Evolutionary conservation across 345 rosid genomes (phyloP).

Genomic region (Moringa oleifera): DNA sequence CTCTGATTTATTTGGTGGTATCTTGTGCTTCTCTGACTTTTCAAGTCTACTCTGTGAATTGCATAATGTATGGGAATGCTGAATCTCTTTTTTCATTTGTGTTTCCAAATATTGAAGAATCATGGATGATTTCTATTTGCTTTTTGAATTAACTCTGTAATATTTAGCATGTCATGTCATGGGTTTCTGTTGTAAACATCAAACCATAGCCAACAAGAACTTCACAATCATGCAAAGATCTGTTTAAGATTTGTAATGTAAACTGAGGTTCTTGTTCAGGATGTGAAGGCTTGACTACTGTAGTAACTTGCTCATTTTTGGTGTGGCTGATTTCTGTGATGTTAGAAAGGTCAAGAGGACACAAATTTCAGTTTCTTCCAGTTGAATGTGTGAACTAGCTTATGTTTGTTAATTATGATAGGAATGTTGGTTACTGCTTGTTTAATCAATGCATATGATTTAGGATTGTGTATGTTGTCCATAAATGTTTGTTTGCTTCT

Average conservation of each 20-base stretch:
- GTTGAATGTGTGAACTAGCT: background rate
- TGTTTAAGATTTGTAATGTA: background rate
- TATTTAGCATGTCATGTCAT: too few relatives aligned
- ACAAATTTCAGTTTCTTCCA: background rate
- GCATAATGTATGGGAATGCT: background rate
- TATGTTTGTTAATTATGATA: background rate
- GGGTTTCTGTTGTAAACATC: too few relatives aligned
- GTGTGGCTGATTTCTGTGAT: background rate
- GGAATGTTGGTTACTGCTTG: conserved; percentile 2
- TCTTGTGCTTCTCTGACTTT: background rate
- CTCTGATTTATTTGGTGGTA: background rate
- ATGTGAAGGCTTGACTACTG: background rate
- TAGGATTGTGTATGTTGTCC: background rate
- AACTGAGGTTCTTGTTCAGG: background rate
- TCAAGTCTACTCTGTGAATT: background rate
- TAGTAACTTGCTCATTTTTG: background rate
- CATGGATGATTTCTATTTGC: too few relatives aligned
- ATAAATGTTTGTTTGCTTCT: conserved; percentile 14
- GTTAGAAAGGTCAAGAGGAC: background rate
- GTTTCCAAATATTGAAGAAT: too few relatives aligned
- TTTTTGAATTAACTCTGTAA: too few relatives aligned
- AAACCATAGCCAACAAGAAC: background rate
- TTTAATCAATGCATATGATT: background rate
- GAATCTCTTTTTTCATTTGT: too few relatives aligned
- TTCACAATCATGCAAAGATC: background rate